Conservation (phyloP, 2,329 filamentous ascomycete species). For the Venturia carpophila region DNA sequence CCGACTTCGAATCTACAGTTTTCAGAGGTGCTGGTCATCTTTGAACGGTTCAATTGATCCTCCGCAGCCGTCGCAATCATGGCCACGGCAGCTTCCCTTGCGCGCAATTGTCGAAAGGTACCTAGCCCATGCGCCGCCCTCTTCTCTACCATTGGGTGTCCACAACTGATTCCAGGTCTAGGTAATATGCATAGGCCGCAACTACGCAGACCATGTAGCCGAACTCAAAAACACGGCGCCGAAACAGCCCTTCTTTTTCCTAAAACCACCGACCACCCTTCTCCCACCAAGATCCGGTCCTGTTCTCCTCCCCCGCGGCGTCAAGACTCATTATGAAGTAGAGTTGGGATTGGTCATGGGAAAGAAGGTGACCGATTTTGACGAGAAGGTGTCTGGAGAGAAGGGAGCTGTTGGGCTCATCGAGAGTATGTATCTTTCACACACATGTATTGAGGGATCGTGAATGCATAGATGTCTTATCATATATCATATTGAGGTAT, state of each 20-base stretch:
- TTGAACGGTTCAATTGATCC: neutral
- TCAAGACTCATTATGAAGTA: slow-evolving; percentile 88
- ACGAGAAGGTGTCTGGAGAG: slow-evolving; percentile 54
- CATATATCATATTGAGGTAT: neutral
- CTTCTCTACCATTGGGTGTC: too few relatives aligned
- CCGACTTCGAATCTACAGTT: neutral
- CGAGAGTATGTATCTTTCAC: slow-evolving; percentile 48
- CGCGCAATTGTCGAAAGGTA: slow-evolving; percentile 43
- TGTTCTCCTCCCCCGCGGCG: slow-evolving; percentile 72
- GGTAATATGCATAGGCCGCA: slow-evolving; percentile 87
- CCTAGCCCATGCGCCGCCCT: neutral
- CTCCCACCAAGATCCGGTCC: slow-evolving; percentile 71
- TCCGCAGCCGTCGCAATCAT: neutral
- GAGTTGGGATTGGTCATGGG: slow-evolving; percentile 87
- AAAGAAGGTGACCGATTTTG: slow-evolving; percentile 67
- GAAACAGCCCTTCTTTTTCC: slow-evolving; percentile 97
- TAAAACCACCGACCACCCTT: slow-evolving; percentile 86
- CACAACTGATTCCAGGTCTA: slow-evolving; percentile 31
- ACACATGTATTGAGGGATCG: neutral
- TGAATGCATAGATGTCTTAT: neutral
- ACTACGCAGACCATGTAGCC: slow-evolving; percentile 96
- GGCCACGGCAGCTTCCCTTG: slow-evolving; percentile 26
- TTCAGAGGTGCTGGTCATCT: slow-evolving; percentile 11
- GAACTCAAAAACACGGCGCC: slow-evolving; percentile 83
- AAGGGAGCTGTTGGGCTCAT: slow-evolving; percentile 74